These are phyloP conservation scores for Tetramitus jugosus DNA, from an alignment of 208 protist species.

Conservation along the genomic window DNA sequence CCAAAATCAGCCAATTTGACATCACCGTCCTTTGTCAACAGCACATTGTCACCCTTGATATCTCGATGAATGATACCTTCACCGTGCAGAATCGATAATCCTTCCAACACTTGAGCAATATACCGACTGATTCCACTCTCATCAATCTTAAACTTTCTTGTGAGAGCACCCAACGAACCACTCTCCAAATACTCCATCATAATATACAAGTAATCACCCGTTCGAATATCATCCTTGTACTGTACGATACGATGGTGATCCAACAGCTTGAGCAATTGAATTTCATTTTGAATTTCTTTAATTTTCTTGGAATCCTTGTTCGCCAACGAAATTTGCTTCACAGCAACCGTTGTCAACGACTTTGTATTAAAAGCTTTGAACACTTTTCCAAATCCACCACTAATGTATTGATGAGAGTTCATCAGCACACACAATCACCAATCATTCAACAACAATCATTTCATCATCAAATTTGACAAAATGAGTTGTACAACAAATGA, in stretches of 20 bases:
- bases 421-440: too few species aligned
- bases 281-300: background rate
- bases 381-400: background rate
- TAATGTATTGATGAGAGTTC: too few species aligned
- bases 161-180: background rate
- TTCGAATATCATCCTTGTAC: background rate
- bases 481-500: too few species aligned
- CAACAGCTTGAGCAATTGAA: background rate
- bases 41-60: conserved; percentile 47
- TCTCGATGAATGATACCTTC: conserved; percentile 59
- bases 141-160: background rate
- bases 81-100: conserved; percentile 64
- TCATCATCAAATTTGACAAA: too few species aligned
- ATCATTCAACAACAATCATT: too few species aligned
- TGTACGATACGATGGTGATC: conserved; percentile 1
- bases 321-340: background rate
- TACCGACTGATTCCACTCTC: conserved; percentile 41
- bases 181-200: conserved; percentile 21
- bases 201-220: background rate
- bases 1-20: conserved; percentile 48
- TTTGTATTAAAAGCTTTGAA: background rate
- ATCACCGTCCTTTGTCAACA: conserved; percentile 25
- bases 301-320: background rate
- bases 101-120: conserved; percentile 64
- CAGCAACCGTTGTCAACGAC: background rate